Evolutionary conservation across 1,284 basidiomycete genomes (phyloP).

Genomic region (Irpex sp.): DNA sequence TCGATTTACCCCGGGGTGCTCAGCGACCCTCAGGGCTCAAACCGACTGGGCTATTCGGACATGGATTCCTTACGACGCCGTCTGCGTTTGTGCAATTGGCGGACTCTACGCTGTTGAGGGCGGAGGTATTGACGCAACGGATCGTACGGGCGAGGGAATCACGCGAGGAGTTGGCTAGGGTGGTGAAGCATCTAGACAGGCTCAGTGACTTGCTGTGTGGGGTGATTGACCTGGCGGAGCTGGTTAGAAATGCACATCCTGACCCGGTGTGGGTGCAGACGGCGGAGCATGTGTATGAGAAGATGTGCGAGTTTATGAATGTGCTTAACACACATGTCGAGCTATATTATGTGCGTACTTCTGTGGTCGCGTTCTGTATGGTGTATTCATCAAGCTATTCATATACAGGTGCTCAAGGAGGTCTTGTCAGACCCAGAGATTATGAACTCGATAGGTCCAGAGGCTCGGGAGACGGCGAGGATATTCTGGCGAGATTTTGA

Average conservation of each 20-base stretch:
- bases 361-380: conserved; percentile 3
- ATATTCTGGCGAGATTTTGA: conserved; percentile 98
- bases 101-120: conserved; percentile 66
- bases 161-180: conserved; percentile 68
- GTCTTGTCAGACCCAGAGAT: conserved; percentile 62
- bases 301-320: conserved; percentile 96
- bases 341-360: conserved; percentile 71
- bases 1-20: conserved; percentile 53
- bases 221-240: conserved; percentile 94
- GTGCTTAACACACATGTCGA: conserved; percentile 94
- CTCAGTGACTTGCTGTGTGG: conserved; percentile 94
- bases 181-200: conserved; percentile 91
- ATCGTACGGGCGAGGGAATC: conserved; percentile 64
- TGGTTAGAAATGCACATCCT: conserved; percentile 91
- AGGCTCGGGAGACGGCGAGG: conserved; percentile 78
- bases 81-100: conserved; percentile 58
- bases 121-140: conserved; percentile 68
- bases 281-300: conserved; percentile 87
- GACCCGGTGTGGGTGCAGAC: conserved; percentile 78
- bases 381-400: not conserved
- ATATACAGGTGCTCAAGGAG: conserved; percentile 50
- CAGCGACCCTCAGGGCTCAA: conserved; percentile 34
- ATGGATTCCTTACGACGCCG: conserved; percentile 57
- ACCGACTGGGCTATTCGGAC: conserved; percentile 72
- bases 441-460: conserved; percentile 54